phyloP scores from a whole-genome alignment of 306 rosid species.

The Alnus rubra region DNA sequence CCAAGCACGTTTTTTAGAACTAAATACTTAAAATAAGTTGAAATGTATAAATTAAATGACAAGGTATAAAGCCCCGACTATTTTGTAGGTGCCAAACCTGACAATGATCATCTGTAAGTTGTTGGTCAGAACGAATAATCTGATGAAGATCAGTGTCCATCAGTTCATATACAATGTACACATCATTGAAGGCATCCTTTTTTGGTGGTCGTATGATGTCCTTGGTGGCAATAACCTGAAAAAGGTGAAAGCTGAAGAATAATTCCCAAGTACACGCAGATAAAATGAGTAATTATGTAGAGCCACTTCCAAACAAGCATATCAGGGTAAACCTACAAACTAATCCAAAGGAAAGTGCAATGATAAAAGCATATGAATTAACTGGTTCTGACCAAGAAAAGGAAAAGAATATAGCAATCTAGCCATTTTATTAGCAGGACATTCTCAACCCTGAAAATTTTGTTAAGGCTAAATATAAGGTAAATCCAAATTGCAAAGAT shows the following conservation, averaged over 20 bases:
- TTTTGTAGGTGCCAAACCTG: constrained; percentile 53
- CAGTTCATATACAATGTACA: constrained; percentile 90
- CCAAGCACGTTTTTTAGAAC: constrained; percentile 14
- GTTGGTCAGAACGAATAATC: constrained; percentile 77
- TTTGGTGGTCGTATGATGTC: constrained; percentile 85
- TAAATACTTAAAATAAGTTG: constrained; percentile 11
- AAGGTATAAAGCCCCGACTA: constrained; percentile 9
- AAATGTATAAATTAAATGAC: constrained; percentile 5
- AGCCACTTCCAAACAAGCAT: neutral
- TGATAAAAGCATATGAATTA: neutral
- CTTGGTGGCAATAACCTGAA: constrained; percentile 67
- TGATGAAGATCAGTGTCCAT: constrained; percentile 99
- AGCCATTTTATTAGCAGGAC: no score
- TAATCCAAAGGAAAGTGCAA: neutral
- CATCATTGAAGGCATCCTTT: constrained; percentile 78
- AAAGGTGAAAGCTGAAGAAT: constrained; percentile 11
- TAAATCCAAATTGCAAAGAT: no score
- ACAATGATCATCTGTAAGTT: constrained; percentile 74
- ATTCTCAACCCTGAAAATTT: no score
- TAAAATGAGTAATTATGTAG: neutral
- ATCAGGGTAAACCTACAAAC: neutral
- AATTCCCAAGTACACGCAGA: constrained; percentile 21
- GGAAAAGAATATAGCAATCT: neutral
- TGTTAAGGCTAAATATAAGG: no score
- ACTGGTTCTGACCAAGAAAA: neutral